Base-by-base conservation (phyloP, 169 alveolate species). In the Fabrea salina region DNA sequence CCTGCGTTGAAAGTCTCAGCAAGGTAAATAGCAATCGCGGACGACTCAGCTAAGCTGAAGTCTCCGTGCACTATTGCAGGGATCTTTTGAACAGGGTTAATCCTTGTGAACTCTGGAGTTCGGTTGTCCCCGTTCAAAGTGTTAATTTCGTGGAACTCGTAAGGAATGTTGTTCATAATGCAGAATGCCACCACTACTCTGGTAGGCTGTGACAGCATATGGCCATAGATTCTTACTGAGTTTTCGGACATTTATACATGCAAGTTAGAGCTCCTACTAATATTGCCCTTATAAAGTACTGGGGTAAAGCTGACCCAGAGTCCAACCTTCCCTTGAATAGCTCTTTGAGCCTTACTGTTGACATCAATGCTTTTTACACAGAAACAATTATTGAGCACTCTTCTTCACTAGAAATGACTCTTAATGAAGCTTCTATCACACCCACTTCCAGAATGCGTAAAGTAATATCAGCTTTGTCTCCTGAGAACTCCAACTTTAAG, bases 281-380 rank as follows among this genome's bases (percentile, higher is more conserved):
- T 72, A 93, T 93, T 33, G 97, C 95, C 11, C 78, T 93, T 30
- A 88, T 93, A 4, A 93, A 93, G 84, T 93, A 93, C 71, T 93
- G 97, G 95, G 97, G 97, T 7, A 93, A 93, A 74, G 82, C 79
- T 19, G 83, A 90, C 75, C 93, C 86, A 72, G 75, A 83, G 35
- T 82, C 71, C 50, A 90, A 90, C 39, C 90, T 90, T 19, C 97
- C 97, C 19, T 57, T 87, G 37, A 93, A 93, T 82, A 64, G 89
- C 39, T 89, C 94, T n/a, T 49, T 91, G 39, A 86, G 93, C n/a
- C 77, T 93, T 37, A 89, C 97, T 4, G 81, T 93, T 33, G 89
- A 87, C 59, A 76, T 87, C 22, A 76, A 81, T 7, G 86, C 82
- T 58, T 75, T 93, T 49, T 86, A 84, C 39, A 86, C 95, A n/a